Conservation (phyloP, 2,329 filamentous ascomycete species). For the Stemphylium beticola region DNA sequence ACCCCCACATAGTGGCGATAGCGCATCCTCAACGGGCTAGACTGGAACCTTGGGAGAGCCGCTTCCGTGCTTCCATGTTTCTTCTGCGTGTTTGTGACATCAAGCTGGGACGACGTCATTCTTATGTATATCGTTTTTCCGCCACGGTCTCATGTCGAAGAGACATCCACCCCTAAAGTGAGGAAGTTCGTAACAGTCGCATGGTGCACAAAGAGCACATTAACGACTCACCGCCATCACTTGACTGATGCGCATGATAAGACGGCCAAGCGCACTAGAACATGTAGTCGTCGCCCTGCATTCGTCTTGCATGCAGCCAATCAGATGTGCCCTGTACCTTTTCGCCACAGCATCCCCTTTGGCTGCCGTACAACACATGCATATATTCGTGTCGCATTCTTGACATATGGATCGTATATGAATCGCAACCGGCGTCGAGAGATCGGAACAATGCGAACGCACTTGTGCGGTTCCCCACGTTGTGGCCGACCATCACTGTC, state of each 20-base stretch:
- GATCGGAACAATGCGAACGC: no score
- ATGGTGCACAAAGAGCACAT: not conserved
- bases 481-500: no score
- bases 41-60: not conserved
- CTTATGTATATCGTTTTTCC: not conserved
- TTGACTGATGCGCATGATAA: slow-evolving; percentile 3
- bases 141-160: no score
- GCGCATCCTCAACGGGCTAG: slow-evolving; percentile 6
- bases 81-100: slow-evolving; percentile 1
- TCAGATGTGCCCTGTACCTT: not conserved
- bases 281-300: slow-evolving; percentile 4
- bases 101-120: slow-evolving; percentile 8
- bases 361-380: not conserved
- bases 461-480: no score
- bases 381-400: not conserved
- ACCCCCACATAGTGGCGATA: slow-evolving; percentile 13
- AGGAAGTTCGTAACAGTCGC: not conserved
- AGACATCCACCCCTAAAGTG: no score
- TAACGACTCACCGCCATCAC: slow-evolving; percentile 2
- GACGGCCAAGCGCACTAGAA: slow-evolving; percentile 1
- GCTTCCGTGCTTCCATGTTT: not conserved
- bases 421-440: no score
- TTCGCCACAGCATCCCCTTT: not conserved
- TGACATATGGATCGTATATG: no score
- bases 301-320: not conserved